These are phyloP conservation scores for Plasmodium vivax DNA, from an alignment of 169 alveolate genomes.

Conservation along the genomic window DNA sequence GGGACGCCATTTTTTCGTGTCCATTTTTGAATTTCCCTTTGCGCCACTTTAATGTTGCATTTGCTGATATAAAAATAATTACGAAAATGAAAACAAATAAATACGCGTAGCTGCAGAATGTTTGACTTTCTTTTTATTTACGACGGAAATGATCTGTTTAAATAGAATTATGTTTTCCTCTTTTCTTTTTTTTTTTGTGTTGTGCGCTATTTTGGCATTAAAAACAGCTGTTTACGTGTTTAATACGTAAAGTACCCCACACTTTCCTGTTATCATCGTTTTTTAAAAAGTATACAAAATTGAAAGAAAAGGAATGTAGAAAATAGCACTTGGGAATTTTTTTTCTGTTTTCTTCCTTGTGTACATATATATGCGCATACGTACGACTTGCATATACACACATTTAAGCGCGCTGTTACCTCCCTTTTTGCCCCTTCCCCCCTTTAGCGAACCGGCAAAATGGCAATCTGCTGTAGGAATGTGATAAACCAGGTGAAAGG, in stretches of 20 bases:
- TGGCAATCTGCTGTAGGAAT: conserved; percentile 72
- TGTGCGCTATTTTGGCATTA: neutral
- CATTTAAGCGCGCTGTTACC: neutral
- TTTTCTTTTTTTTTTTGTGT: neutral
- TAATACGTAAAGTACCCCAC: neutral
- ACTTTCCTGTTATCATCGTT: neutral
- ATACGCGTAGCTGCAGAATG: neutral
- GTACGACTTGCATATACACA: neutral
- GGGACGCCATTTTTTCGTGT: neutral
- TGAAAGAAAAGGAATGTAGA: neutral
- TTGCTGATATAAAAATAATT: neutral
- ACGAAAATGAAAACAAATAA: neutral
- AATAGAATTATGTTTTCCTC: neutral
- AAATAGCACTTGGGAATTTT: neutral
- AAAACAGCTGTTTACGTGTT: neutral
- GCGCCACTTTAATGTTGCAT: neutral
- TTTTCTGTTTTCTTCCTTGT: neutral
- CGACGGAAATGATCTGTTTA: neutral
- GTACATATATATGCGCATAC: neutral
- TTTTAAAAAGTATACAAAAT: neutral
- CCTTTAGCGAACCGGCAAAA: conserved; percentile 10
- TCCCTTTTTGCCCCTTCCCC: neutral
- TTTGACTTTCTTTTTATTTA: neutral
- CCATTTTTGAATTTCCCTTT: neutral
- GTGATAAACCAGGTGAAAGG: conserved; percentile 47